Base-by-base conservation (phyloP, 2,329 filamentous ascomycete species). In the Arachnopeziza araneosa region DNA sequence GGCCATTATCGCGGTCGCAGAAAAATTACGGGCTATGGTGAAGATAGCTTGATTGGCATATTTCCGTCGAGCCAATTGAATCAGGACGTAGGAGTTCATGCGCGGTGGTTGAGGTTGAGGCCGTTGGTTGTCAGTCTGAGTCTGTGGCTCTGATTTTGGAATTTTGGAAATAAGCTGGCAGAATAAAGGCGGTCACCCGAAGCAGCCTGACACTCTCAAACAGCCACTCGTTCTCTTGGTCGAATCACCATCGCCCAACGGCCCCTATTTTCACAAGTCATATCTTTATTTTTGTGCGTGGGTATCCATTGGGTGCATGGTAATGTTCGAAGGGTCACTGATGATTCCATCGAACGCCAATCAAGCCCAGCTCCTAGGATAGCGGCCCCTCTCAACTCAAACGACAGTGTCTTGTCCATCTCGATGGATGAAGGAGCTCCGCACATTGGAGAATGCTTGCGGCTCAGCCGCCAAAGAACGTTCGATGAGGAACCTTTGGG, bases 1-100 rank as follows among this genome's bases (percentile, higher is more conserved):
- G 1, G 55, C 24, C 59, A 60, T 60, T 60, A 5, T 55, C 44
- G 59, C 52, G 19, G 30, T 52, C 19, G 59, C 26, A 14, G 55
- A 58, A 36, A 57, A 32, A n/a, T 32, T 21, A 26, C 30, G 22
- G 55, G 32, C 26, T n/a, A 44, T 44, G 36, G 36, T 14, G 36
- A 44, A 19, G 4, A 44, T 19, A 44, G 17, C 12, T 19, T 44
- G 36, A 6, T 44, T 44, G 36, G 36, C 36, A 44, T 44, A 44
- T 44, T 44, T 44, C 36, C 36, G 36, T 44, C 36, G 36, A 5
- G 36, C 36, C 36, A 14, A 44, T 19, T 44, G 36, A 17, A 19
- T 44, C 12, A 44, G 10, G 5, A 19, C 17, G 6, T 8, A 14
- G 36, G 12, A 44, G 36, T 19, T 44, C 36, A 44, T 44, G 36